Evolutionary conservation across 441 rosid genomes (phyloP).

Genomic region (Adansonia madagascariensis): DNA sequence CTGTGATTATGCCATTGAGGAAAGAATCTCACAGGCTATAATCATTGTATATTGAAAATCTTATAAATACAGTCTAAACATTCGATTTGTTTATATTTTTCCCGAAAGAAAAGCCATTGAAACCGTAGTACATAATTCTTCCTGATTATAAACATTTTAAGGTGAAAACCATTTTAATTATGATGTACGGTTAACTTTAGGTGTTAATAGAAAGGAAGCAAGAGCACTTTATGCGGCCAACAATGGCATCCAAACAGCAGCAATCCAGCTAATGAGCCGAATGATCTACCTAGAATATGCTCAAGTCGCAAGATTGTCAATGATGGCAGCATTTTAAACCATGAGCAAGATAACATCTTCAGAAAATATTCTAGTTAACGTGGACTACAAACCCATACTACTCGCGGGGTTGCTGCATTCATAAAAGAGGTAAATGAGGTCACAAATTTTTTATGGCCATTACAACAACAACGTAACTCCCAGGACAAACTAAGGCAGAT

Average conservation of each 20-base stretch:
- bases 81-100: neutral
- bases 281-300: conserved; percentile 8
- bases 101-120: neutral
- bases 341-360: neutral
- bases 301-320: conserved; percentile 8
- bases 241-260: neutral
- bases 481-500: neutral
- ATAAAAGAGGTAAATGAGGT: conserved; percentile 4
- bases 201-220: neutral
- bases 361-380: neutral
- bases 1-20: neutral
- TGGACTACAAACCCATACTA: neutral
- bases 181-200: neutral
- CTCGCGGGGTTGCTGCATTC: neutral
- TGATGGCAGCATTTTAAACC: conserved; percentile 10
- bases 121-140: conserved; percentile 3
- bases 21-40: neutral
- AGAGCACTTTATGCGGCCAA: neutral
- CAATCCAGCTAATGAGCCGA: neutral
- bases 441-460: neutral
- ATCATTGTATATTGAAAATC: neutral
- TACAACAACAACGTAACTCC: conserved; percentile 17
- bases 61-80: conserved; percentile 6
- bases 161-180: conserved; percentile 8
- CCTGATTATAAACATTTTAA: neutral